phyloP scores from a whole-genome alignment of 768 basidiomycete genomes.

The Leccinum pellstonianum region DNA sequence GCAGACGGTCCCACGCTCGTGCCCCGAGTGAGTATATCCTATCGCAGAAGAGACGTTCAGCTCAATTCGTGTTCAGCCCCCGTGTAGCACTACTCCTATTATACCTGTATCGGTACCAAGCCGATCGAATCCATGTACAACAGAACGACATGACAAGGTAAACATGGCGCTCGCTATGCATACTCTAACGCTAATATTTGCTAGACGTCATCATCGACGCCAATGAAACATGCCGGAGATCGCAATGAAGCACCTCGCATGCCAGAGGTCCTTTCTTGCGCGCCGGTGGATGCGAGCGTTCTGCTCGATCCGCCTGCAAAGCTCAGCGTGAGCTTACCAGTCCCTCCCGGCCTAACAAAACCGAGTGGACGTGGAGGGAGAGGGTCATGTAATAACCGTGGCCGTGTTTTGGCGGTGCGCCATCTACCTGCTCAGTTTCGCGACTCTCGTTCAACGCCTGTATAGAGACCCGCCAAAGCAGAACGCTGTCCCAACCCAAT shows the following conservation, averaged over 20 bases:
- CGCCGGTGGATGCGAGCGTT: background rate
- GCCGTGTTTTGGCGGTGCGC: constrained; percentile 5
- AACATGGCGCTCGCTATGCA: background rate
- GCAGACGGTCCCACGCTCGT: background rate
- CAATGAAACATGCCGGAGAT: background rate
- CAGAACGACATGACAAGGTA: constrained; percentile 5
- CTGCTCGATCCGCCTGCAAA: background rate
- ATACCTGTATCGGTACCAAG: background rate
- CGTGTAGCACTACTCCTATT: background rate
- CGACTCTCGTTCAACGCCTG: background rate
- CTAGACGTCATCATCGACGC: constrained; percentile 8
- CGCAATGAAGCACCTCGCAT: background rate
- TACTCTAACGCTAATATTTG: background rate
- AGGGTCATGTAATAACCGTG: background rate
- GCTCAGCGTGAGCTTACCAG: constrained; percentile 3
- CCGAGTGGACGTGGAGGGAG: background rate
- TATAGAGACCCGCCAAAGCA: constrained; percentile 6
- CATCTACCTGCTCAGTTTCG: background rate
- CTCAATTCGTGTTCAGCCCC: constrained; percentile 12
- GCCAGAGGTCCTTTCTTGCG: constrained; percentile 2
- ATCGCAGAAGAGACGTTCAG: background rate
- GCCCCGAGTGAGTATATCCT: constrained; percentile 4
- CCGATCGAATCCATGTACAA: background rate
- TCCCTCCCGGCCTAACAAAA: constrained; percentile 11
- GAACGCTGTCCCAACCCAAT: background rate